phyloP scores from a whole-genome alignment of 2,329 filamentous ascomycete genomes.

The Colletotrichum salicis region DNA sequence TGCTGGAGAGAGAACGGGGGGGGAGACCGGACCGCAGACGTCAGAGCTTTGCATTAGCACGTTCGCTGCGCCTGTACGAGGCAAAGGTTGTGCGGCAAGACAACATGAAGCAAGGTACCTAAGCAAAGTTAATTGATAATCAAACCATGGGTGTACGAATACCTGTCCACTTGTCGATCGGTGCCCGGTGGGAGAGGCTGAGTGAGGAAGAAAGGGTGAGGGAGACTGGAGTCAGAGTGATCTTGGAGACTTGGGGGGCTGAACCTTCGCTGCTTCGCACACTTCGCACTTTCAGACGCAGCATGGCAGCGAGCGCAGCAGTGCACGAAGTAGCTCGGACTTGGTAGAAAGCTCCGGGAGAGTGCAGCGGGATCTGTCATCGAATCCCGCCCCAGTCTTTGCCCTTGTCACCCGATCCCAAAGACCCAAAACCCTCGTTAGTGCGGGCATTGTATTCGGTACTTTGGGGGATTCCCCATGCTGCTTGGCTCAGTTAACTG shows the following conservation, averaged over 20 bases:
- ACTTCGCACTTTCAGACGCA: conserved; percentile 2
- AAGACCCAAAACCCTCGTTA: background rate
- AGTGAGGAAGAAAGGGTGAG: background rate
- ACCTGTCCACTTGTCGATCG: background rate
- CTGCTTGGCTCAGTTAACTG: no score
- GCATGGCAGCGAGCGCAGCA: no score
- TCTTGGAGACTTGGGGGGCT: background rate
- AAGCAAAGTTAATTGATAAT: background rate
- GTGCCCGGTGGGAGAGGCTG: background rate
- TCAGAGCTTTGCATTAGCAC: background rate
- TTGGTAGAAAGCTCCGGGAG: conserved; percentile 15
- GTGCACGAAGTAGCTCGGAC: conserved; percentile 17
- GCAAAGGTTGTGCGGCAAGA: background rate
- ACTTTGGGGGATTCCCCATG: background rate
- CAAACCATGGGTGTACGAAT: background rate
- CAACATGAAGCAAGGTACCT: background rate
- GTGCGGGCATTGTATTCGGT: background rate
- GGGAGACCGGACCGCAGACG: background rate
- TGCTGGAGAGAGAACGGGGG: background rate
- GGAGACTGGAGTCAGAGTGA: background rate
- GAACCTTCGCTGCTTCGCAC: background rate
- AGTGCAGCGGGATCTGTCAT: conserved; percentile 30
- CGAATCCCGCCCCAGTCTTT: conserved; percentile 12
- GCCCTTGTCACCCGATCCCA: background rate
- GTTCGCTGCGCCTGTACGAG: background rate